Evolutionary conservation across 176 grass and related monocot genomes (phyloP), one percentile per base, ranked within the genome.

Genomic region (Oryza meridionalis): DNA sequence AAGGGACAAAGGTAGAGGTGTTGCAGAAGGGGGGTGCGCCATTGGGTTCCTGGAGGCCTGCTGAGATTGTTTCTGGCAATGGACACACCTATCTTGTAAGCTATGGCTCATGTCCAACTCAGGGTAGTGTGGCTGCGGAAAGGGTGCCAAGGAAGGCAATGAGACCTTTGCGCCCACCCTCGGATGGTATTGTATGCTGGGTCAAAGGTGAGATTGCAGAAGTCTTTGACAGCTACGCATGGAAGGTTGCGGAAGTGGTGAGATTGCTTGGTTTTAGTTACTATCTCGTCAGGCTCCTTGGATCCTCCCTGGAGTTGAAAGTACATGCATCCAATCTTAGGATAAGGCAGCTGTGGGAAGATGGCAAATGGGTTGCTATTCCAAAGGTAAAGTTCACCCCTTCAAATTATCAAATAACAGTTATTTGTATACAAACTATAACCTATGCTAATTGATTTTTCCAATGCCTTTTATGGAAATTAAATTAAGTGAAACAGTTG

Each of bases 21-120:
- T 67, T 87, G 70, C 73, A 86, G 72, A 82, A 86, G 78, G 66
- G 61, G 16, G 88, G 90, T 53, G 62, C 82, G 8, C 92, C 88
- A 0, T 68, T 78, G 16, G 94, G 88, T 66, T 92, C 83, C 3
- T 97, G 94, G 94, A 82, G 90, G 67, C 88, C 77, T 45, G 88
- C 81, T 1, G 69, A 92, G 75, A 92, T 97, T 26, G n/a, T 94
- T 47, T 97, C 90, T 17, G 92, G 90, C 58, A 97, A 97, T 37
- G 94, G 94, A 4, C 88, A 85, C 75, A 90, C 47, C 10, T 94
- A 94, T 63, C 26, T 83, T 67, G 85, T 97, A n/a, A 86, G 64
- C 65, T 97, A 91, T 38, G 37, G 94, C 40, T 24, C 72, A 70
- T 75, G 63, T 49, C 27, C 7, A 0, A 32, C 73, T 69, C 66